Percentiles rank a stretch among this genome's conserved stretches.
Conservation (phyloP, 2,329 filamentous ascomycete genomes). For the Basipetospora chlamydospora region DNA sequence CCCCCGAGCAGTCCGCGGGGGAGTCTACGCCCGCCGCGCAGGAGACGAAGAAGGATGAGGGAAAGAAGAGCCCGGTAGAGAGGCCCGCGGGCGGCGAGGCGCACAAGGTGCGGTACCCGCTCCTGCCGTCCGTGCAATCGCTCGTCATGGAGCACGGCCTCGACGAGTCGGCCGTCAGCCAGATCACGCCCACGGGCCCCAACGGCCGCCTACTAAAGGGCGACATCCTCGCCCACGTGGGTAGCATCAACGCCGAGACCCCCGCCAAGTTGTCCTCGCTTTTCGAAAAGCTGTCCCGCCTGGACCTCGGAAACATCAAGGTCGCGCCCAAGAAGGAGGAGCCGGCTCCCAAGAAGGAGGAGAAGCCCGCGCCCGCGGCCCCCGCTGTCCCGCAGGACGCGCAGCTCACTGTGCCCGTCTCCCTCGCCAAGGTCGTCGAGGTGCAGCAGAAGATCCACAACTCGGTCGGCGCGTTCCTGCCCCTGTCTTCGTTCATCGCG, state of each 20-base stretch:
- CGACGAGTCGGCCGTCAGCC: conserved; percentile 57
- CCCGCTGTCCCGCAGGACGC: conserved; percentile 31
- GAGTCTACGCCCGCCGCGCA: conserved; percentile 11
- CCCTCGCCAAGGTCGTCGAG: conserved; percentile 62
- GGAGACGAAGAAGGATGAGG: conserved; percentile 16
- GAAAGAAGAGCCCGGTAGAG: conserved; percentile 17
- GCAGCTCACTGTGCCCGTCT: conserved; percentile 60
- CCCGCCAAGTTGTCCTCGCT: conserved; percentile 56
- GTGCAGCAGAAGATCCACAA: conserved; percentile 69
- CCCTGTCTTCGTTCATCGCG: conserved; percentile 73
- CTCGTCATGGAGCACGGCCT: conserved; percentile 70
- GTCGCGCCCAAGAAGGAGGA: conserved; percentile 41
- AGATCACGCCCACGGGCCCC: conserved; percentile 79
- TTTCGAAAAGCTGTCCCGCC: conserved; percentile 62
- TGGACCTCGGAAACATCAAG: conserved; percentile 95
- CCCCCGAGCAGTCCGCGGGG: conserved; percentile 8
- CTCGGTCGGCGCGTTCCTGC: conserved; percentile 64
- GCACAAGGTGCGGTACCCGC: conserved; percentile 53
- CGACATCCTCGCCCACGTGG: conserved; percentile 82
- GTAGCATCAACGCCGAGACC: conserved; percentile 57
- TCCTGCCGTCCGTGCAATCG: conserved; percentile 71
- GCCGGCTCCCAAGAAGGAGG: conserved; percentile 21
- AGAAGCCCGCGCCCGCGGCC: conserved; percentile 21
- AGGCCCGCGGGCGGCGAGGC: conserved; percentile 30
- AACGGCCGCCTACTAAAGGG: conserved; percentile 85